Evolutionary conservation across 2,329 filamentous ascomycete genomes (phyloP), one percentile per base, ranked within the genome.

Genomic region (Fonsecaea erecta): DNA sequence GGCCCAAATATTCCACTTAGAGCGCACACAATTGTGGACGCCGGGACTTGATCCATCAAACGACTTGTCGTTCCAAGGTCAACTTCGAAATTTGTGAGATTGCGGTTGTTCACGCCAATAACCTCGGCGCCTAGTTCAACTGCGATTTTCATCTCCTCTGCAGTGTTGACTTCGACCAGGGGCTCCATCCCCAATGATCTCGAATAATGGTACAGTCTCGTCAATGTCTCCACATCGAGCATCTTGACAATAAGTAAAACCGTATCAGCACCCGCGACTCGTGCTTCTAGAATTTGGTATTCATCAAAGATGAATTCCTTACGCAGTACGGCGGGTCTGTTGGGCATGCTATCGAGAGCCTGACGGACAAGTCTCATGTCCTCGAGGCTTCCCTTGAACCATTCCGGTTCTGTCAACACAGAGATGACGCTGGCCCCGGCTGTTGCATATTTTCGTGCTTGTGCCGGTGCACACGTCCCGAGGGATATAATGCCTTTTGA

Each of bases 291-390:
- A 60, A 99, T 98, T 77, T 99, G 95, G 75, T 99, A 99, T 76
- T 98, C 93, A 52, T 98, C 93, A 74, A 98, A 99, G 46, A 99
- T 88, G 74, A 99, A 99, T 73, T 99, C 95, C 76, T 99, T 99
- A 26, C 96, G 88, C 32, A 99, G 81, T 12, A 99, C 86, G 1
- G 94, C 96, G 2, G 95, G 96, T 59, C 95, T 86, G 75, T 97
- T 96, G 1, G 92, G 89, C 89, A 99, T 93, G 12, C 90, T 90
- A 72, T 93, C 87, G n/a, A 99, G 81, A 55, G 91, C 93, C 77
- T 94, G 91, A 52, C 95, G 88, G 32, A 98, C 95, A 35, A 90
- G 88, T 66, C 91, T 87, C 60, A 99, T 81, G 75, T 99, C 95
- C 64, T 99, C 94, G 66, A 99, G 93, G 77, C 90, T 96, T 54